Percentiles rank a stretch among this genome's conserved stretches.
These are phyloP conservation scores for Triangularia verruculosa DNA, from an alignment of 2,329 filamentous ascomycete species.

Conservation along the genomic window DNA sequence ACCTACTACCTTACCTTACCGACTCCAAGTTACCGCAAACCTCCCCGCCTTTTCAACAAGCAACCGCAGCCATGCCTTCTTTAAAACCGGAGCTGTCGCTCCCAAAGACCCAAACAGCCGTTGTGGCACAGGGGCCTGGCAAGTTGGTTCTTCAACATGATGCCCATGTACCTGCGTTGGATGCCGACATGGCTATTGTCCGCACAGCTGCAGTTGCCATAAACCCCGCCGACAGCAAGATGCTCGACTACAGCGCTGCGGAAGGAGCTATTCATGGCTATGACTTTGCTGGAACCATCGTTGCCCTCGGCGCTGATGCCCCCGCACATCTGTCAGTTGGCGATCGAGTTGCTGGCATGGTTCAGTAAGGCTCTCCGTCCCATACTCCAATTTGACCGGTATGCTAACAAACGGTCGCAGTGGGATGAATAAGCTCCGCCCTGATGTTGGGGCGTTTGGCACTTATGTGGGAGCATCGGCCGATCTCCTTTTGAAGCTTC, in stretches of 20 bases:
- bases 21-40: background rate
- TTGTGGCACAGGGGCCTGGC: slow-evolving; percentile 1
- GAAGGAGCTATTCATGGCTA: slow-evolving; percentile 33
- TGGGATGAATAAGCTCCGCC: slow-evolving; percentile 22
- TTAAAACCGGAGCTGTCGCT: background rate
- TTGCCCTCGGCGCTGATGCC: slow-evolving; percentile 26
- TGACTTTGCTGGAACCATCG: slow-evolving; percentile 36
- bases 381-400: too few relatives aligned
- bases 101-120: background rate
- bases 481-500: slow-evolving; percentile 27
- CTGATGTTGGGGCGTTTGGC: slow-evolving; percentile 31
- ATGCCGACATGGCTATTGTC: slow-evolving; percentile 22
- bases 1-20: too few relatives aligned
- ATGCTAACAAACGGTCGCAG: too few relatives aligned
- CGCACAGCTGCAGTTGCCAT: slow-evolving; percentile 33
- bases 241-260: slow-evolving; percentile 28
- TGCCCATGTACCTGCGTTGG: background rate
- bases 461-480: slow-evolving; percentile 29
- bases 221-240: slow-evolving; percentile 38
- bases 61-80: background rate
- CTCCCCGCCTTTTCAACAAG: too few relatives aligned
- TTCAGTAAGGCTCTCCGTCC: slow-evolving; percentile 27
- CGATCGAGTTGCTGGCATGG: slow-evolving; percentile 30
- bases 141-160: background rate
- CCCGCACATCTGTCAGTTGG: slow-evolving; percentile 20